Evolutionary conservation across 371 early-diverging fungal genomes (phyloP).

Genomic region (Mortierella sp.): DNA sequence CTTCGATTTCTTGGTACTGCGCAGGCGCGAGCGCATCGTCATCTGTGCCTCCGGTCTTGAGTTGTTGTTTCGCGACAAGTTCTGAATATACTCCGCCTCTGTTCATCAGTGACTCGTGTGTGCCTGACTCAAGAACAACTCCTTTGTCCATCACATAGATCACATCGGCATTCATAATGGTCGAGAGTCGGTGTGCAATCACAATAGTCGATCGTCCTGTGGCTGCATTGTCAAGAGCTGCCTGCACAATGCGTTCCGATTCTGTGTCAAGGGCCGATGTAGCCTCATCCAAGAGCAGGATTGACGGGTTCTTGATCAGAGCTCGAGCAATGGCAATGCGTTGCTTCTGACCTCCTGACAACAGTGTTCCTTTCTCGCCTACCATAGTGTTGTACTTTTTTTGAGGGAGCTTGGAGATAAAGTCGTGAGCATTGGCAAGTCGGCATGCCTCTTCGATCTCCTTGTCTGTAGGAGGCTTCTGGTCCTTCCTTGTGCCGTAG

Average conservation of each 20-base stretch:
- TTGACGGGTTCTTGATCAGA: conserved; percentile 80
- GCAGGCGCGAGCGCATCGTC: too few species aligned
- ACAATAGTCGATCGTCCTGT: conserved; percentile 71
- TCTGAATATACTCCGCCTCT: conserved; percentile 60
- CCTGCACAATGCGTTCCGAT: conserved; percentile 89
- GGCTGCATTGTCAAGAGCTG: conserved; percentile 80
- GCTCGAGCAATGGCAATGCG: too few species aligned
- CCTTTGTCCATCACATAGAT: too few species aligned
- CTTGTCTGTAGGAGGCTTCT: conserved; percentile 51
- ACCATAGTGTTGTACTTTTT: conserved; percentile 79
- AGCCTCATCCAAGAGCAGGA: conserved; percentile 94
- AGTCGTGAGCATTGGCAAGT: conserved; percentile 80
- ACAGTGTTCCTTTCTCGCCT: conserved; percentile 77
- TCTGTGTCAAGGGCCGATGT: conserved; percentile 92
- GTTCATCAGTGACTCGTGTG: conserved; percentile 65
- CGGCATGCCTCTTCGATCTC: conserved; percentile 66
- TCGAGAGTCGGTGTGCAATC: conserved; percentile 77
- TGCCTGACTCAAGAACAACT: conserved; percentile 78
- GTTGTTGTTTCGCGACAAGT: conserved; percentile 2
- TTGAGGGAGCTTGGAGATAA: conserved; percentile 78
- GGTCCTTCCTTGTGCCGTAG: conserved; percentile 66
- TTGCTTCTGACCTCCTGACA: too few species aligned
- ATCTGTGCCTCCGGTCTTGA: conserved; percentile 4
- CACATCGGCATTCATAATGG: conserved; percentile 79
- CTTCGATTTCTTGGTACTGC: neutral